Evolutionary conservation across 208 protist genomes (phyloP), one percentile per base, ranked within the genome.

Genomic region (Acanthamoeba royreba): DNA sequence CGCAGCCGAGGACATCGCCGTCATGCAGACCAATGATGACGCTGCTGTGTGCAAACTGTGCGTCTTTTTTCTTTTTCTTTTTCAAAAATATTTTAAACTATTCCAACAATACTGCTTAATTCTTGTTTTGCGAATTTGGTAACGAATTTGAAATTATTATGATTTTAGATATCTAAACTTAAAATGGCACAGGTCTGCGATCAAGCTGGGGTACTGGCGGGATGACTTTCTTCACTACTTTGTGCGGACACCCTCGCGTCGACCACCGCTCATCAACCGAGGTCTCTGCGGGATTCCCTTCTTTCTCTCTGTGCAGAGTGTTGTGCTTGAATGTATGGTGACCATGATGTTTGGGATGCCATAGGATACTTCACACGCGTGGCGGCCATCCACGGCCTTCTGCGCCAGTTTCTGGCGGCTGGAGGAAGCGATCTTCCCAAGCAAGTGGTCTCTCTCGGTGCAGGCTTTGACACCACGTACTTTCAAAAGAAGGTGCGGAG

Each of bases 361-460:
- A 2, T 38, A 53, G 91, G 91, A 7, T 93, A 93, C 55, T 93
- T 88, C 91, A 77, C 74, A 19, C 69, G 91, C 2, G 91, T 69
- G 46, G 33, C 33, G 11, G 91, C 72, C 38, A 86, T 93, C 42
- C 49, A 86, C 72, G 33, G 31, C 7, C n/a, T 86, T 2, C 49
- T 93, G 53, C 49, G 38, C 1, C 33, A 63, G 49, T 93, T 86
- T 33, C 49, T 93, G 4, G 55, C 9, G 19, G 91, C 91, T 22
- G 53, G 31, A 3, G 43, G 55, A 25, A n/a, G 15, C 7, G 55
- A 33, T 1, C 4, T 28, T 4, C 17, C 49, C 35, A 72, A 49
- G 38, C 91, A 93, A 45, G 46, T 93, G n/a, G 42, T 93, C 7
- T 86, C 31, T n/a, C 91, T 93, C 7, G 91, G 91, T n/a, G 66